A percentile compares a stretch with the other conserved stretches of the same genome.
phyloP scores from a whole-genome alignment of 2,329 filamentous ascomycete genomes.

The Fusarium nygamai region DNA sequence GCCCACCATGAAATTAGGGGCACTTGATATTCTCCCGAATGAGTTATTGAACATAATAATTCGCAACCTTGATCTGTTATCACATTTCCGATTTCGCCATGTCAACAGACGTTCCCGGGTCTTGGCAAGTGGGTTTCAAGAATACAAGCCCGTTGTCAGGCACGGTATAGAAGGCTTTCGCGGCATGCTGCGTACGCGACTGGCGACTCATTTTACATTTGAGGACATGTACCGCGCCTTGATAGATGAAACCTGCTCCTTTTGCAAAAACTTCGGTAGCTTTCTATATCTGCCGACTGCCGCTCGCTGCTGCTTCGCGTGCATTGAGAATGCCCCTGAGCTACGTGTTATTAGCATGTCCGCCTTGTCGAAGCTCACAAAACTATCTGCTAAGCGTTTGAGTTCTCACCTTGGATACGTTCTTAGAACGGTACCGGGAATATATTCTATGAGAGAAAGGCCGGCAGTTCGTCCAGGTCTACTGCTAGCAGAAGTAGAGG shows the following conservation, averaged over 20 bases:
- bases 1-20: background rate
- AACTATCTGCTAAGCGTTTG: background rate
- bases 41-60: background rate
- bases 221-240: background rate
- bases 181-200: background rate
- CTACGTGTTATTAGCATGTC: background rate
- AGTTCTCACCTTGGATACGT: fast-evolving
- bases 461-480: background rate
- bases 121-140: background rate
- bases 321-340: background rate
- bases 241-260: background rate
- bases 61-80: background rate
- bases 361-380: background rate
- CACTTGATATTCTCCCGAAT: background rate
- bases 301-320: background rate
- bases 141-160: background rate
- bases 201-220: background rate
- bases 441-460: background rate
- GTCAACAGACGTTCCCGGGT: background rate
- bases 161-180: background rate
- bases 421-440: background rate
- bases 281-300: background rate
- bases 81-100: background rate
- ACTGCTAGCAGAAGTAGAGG: background rate
- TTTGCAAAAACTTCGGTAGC: background rate